These are phyloP conservation scores for Clonostachys sp. DNA, from an alignment of 2,329 filamentous ascomycete genomes.

Conservation along the genomic window DNA sequence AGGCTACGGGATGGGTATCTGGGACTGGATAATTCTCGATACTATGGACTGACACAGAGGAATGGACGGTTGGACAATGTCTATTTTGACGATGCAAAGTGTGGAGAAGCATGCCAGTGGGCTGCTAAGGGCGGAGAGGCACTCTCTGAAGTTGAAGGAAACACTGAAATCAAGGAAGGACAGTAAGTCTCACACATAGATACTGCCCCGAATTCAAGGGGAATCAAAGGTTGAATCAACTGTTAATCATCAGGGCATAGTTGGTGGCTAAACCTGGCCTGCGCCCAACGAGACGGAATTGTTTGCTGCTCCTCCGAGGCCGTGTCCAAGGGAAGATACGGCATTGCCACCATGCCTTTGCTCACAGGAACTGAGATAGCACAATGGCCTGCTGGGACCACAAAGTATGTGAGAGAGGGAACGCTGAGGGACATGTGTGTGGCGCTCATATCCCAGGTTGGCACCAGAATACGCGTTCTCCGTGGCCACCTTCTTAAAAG, in stretches of 20 bases:
- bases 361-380: conserved; percentile 45
- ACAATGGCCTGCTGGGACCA: conserved; percentile 15
- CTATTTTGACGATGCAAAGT: conserved; percentile 23
- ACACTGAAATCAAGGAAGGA: conserved; percentile 38
- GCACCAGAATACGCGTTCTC: conserved; percentile 45
- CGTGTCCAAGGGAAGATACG: conserved; percentile 40
- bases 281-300: conserved; percentile 51
- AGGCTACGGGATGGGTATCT: conserved; percentile 39
- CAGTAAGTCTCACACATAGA: conserved; percentile 30
- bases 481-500: conserved; percentile 46
- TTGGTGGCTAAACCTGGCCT: conserved; percentile 55
- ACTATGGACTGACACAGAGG: conserved; percentile 21
- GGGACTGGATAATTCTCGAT: conserved; percentile 38
- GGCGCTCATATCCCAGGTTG: conserved; percentile 42
- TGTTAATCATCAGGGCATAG: conserved; percentile 24
- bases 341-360: conserved; percentile 42
- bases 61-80: conserved; percentile 34
- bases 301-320: conserved; percentile 36
- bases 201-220: not conserved
- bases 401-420: conserved; percentile 41
- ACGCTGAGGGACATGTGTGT: conserved; percentile 38
- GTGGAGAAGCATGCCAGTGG: conserved; percentile 26
- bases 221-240: not conserved
- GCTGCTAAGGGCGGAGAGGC: conserved; percentile 21
- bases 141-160: conserved; percentile 32